phyloP scores from a whole-genome alignment of 2,329 filamentous ascomycete species.

The Colletotrichum cordylinicola region DNA sequence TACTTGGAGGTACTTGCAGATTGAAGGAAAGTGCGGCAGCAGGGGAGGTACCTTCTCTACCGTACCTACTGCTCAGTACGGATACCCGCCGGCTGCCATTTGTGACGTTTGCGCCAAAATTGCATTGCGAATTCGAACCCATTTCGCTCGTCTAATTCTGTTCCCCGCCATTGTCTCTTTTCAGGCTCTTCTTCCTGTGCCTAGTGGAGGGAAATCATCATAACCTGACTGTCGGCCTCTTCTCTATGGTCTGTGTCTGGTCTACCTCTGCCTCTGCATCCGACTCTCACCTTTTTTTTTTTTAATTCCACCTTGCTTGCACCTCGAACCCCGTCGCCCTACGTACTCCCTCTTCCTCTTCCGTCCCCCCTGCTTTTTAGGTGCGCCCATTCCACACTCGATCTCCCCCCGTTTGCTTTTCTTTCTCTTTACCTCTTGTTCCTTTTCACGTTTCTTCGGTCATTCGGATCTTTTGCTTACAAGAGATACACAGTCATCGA shows the following conservation, averaged over 20 bases:
- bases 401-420: not conserved
- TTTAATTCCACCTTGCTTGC: not conserved
- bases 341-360: not conserved
- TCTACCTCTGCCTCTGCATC: not conserved
- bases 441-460: not conserved
- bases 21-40: not conserved
- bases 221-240: not conserved
- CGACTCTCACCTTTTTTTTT: not conserved
- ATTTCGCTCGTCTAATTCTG: conserved; percentile 7
- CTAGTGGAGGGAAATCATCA: not conserved
- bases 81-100: not conserved
- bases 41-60: not conserved
- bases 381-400: not conserved
- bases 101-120: conserved; percentile 22
- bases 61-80: not conserved
- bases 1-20: not conserved
- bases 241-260: not conserved
- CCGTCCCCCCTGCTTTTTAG: not conserved
- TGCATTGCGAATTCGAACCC: conserved; percentile 4
- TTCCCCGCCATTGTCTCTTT: conserved; percentile 3
- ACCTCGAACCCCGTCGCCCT: not conserved
- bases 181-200: not conserved
- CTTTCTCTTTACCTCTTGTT: not conserved
- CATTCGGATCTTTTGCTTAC: not conserved
- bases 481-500: not conserved